Conservation (phyloP, 768 basidiomycete species). For the Tephrocybe rancida region DNA sequence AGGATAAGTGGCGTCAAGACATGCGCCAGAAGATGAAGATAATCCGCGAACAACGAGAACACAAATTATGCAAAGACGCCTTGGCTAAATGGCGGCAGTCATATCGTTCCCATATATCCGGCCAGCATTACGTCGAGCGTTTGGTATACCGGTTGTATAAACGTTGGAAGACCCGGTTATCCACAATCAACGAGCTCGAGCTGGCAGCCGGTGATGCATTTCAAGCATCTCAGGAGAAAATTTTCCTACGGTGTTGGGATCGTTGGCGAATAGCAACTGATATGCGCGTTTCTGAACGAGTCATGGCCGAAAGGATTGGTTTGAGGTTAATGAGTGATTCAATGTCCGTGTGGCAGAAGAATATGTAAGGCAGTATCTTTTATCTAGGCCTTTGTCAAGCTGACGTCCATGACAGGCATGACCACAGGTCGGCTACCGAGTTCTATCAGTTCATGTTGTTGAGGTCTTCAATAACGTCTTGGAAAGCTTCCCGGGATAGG, state of each 20-base stretch:
- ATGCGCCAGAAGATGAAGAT: conserved; percentile 74
- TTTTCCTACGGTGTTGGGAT: conserved; percentile 49
- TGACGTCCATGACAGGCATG: conserved; percentile 35
- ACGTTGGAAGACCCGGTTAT: conserved; percentile 55
- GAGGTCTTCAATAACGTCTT: conserved; percentile 50
- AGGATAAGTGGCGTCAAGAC: conserved; percentile 62
- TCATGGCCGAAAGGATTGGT: conserved; percentile 44
- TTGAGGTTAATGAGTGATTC: conserved; percentile 49
- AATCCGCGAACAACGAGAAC: conserved; percentile 58
- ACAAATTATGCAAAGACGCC: conserved; percentile 52
- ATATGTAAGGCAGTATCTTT: conserved; percentile 20
- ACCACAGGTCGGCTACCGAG: conserved; percentile 42
- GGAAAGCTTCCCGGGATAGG: conserved; percentile 55
- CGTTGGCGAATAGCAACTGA: conserved; percentile 54
- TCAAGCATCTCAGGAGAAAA: conserved; percentile 36
- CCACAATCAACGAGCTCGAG: conserved; percentile 44
- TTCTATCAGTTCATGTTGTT: conserved; percentile 43
- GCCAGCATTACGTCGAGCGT: conserved; percentile 49
- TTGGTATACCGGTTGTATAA: conserved; percentile 45
- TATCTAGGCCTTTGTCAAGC: not conserved
- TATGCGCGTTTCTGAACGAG: conserved; percentile 46
- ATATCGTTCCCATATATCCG: conserved; percentile 51
- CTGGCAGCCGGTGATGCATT: conserved; percentile 51
- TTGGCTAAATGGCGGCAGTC: conserved; percentile 72
- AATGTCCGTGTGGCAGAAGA: conserved; percentile 52